Conservation (phyloP, 2,329 filamentous ascomycete species). For the Trichoderma atroviride region DNA sequence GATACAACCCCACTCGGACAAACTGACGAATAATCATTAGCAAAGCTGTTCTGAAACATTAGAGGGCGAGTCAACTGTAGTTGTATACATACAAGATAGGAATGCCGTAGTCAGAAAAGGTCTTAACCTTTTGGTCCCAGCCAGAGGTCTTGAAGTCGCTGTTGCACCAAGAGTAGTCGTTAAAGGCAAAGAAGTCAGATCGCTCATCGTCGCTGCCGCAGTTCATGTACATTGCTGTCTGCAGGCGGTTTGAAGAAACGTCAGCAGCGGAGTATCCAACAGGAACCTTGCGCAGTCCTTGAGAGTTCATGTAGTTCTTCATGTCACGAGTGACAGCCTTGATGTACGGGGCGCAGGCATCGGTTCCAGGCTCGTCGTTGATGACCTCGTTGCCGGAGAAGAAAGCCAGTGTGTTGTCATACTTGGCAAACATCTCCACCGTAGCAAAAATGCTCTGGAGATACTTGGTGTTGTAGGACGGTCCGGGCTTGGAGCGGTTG, state of each 20-base stretch:
- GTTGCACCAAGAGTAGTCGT: conserved; percentile 87
- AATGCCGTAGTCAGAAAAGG: conserved; percentile 82
- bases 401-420: conserved; percentile 85
- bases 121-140: conserved; percentile 87
- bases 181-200: conserved; percentile 87
- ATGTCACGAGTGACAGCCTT: conserved; percentile 80
- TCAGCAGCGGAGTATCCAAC: conserved; percentile 80
- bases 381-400: conserved; percentile 83
- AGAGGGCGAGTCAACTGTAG: not conserved
- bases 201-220: conserved; percentile 82
- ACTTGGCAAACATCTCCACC: conserved; percentile 79
- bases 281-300: conserved; percentile 66
- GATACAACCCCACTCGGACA: conserved; percentile 93
- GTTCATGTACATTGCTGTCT: conserved; percentile 92
- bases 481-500: conserved; percentile 74
- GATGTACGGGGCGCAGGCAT: conserved; percentile 69
- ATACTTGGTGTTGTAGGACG: conserved; percentile 85
- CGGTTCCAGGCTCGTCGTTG: conserved; percentile 66
- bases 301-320: conserved; percentile 67
- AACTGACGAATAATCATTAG: conserved; percentile 43
- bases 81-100: conserved; percentile 68
- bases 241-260: conserved; percentile 79
- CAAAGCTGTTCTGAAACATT: not conserved
- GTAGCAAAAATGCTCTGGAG: conserved; percentile 85
- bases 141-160: conserved; percentile 70